Conservation (phyloP, 148 eudicot species). For the Bassia scoparia region DNA sequence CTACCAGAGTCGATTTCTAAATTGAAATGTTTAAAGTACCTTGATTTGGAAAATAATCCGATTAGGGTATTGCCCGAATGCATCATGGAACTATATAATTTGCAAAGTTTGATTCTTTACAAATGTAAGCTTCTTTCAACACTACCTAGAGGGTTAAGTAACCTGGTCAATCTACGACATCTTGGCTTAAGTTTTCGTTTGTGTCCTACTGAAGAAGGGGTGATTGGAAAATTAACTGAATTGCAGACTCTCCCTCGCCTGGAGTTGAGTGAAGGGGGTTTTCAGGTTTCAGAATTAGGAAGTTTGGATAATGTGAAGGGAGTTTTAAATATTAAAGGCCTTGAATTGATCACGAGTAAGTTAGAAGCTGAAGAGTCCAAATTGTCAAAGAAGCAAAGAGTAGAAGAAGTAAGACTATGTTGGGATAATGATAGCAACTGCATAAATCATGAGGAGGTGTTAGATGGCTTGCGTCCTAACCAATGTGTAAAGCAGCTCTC, state of each 20-base stretch:
- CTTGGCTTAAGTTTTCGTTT: not conserved
- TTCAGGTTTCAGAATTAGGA: not conserved
- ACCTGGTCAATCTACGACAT: constrained; percentile 3
- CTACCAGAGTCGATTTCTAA: not conserved
- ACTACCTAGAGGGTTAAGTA: too few relatives aligned
- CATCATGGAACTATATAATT: not conserved
- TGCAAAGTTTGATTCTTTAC: too few relatives aligned
- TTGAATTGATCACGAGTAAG: not conserved
- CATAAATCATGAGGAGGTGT: too few relatives aligned
- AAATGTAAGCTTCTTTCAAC: too few relatives aligned
- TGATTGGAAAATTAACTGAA: not conserved
- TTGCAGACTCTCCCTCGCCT: not conserved
- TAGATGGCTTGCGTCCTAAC: too few relatives aligned
- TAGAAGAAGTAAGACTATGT: not conserved
- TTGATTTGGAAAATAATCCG: not conserved
- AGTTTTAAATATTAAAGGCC: not conserved
- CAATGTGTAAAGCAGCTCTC: too few relatives aligned
- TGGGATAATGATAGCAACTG: too few relatives aligned
- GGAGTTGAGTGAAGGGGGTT: not conserved
- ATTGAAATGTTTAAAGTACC: not conserved
- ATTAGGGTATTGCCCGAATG: not conserved
- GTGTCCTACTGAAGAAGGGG: not conserved
- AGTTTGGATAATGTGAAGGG: not conserved
- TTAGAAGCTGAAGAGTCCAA: not conserved
- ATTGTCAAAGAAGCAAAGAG: not conserved